These are phyloP conservation scores for Amylostereum chailletii DNA, from an alignment of 1,284 basidiomycete species.

Conservation along the genomic window DNA sequence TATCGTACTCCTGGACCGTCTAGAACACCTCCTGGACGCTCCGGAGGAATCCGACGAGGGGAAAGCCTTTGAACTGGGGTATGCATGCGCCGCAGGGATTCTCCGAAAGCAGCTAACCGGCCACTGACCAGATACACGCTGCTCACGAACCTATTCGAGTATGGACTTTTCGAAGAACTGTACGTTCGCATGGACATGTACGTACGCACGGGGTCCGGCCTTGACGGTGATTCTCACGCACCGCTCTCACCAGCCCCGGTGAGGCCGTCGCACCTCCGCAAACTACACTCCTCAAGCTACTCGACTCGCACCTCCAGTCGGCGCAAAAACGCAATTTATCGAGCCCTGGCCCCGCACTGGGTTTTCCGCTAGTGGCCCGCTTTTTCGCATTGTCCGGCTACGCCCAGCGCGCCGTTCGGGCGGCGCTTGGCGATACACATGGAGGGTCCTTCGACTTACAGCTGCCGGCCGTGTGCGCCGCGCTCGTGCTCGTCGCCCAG, in stretches of 20 bases:
- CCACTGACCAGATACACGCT: slow-evolving; percentile 26
- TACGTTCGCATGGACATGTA: slow-evolving; percentile 28
- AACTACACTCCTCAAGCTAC: slow-evolving; percentile 75
- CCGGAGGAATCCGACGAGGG: slow-evolving; percentile 51
- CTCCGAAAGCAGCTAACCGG: background rate
- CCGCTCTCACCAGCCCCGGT: slow-evolving; percentile 34
- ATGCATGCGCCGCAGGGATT: slow-evolving; percentile 12
- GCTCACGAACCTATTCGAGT: slow-evolving; percentile 28
- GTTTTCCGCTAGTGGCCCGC: slow-evolving; percentile 38
- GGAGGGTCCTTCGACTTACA: slow-evolving; percentile 45
- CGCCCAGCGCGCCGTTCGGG: slow-evolving; percentile 40
- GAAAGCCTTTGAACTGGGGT: slow-evolving; percentile 73
- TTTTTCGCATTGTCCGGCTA: slow-evolving; percentile 50
- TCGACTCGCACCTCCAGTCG: slow-evolving; percentile 71
- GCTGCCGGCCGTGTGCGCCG: slow-evolving; percentile 72
- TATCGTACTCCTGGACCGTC: slow-evolving; percentile 52
- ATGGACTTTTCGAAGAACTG: slow-evolving; percentile 23
- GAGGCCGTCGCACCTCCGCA: slow-evolving; percentile 80
- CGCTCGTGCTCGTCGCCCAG: slow-evolving; percentile 69
- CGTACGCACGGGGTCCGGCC: slow-evolving; percentile 9
- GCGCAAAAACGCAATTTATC: slow-evolving; percentile 6
- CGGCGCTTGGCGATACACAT: slow-evolving; percentile 27
- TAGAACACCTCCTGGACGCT: slow-evolving; percentile 58
- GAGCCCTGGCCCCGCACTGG: slow-evolving; percentile 31
- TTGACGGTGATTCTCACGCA: background rate